Percentiles rank a stretch among this genome's conserved stretches.
phyloP scores from a whole-genome alignment of 441 rosid genomes.

The Erodium trifolium region DNA sequence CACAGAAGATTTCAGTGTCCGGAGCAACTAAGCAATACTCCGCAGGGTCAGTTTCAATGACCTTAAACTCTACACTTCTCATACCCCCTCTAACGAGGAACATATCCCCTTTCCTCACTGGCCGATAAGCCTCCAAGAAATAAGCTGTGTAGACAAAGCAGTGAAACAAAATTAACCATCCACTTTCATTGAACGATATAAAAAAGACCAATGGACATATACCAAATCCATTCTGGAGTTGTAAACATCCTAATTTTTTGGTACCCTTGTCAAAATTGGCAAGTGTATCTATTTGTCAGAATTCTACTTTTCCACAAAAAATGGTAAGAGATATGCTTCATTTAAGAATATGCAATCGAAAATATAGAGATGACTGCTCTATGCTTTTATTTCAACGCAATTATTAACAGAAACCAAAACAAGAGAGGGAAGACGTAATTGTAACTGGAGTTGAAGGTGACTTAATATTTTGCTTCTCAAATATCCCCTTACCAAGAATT shows the following conservation, averaged over 20 bases:
- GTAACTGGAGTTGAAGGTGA: background rate
- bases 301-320: background rate
- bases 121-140: conserved; percentile 15
- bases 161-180: no score
- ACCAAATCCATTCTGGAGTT: no score
- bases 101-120: conserved; percentile 16
- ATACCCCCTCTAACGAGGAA: conserved; percentile 20
- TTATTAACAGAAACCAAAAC: background rate
- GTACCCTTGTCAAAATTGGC: background rate
- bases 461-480: background rate
- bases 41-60: conserved; percentile 16
- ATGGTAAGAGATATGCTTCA: background rate
- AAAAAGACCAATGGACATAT: no score
- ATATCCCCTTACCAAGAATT: no score
- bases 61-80: conserved; percentile 3
- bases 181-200: no score
- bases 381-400: background rate
- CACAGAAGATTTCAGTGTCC: conserved; percentile 19
- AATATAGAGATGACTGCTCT: background rate
- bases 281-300: background rate
- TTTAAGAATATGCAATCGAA: no score
- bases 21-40: conserved; percentile 23
- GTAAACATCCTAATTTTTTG: background rate
- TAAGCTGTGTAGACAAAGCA: conserved; percentile 8
- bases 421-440: background rate